Base-by-base conservation (phyloP, 1,284 basidiomycete genomes). In the Leccinum pachyderme region DNA sequence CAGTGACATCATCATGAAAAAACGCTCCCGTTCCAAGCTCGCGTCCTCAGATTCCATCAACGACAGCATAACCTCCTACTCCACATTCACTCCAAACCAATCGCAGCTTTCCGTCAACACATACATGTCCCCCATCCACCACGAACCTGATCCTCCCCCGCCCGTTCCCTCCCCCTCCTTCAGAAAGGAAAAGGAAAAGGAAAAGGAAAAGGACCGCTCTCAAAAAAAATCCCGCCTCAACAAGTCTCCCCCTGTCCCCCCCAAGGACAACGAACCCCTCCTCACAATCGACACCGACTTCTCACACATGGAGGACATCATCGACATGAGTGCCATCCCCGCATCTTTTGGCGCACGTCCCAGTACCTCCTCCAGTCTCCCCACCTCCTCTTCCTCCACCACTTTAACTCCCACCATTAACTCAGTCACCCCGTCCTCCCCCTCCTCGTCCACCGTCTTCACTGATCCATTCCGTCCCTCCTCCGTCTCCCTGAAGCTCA, bases 271-370 rank as follows among this genome's bases (percentile, higher is more conserved):
- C 15, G 61, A 56, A 18, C 50, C 46, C 15, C 32, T 59, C 12
- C 55, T 69, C 61, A 77, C 75, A 22, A 79, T 94, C 37, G 91
- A 95, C 72, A 87, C 85, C 49, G 84, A 95, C 61, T 75, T 95
- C 43, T 81, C 88, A 31, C 77, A 85, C 56, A 92, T 97, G 80
- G 89, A 91, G 48, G 93, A 90, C 29, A 92, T 96, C 67, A 78
- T 96, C 60, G 79, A 93, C 69, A 71, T 74, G 32, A 55, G 43
- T 18, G 53, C 53, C 32, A 9, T 50, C 5, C 46, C 62, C 0
- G 24, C 28, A 24, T 25, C 58, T 2, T 49, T 57, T 24, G 35
- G 41, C 22, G 31, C 12, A 35, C 66, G 51, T 28, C 59, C 59
- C 12, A 60, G 53, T 9, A 55, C 50, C 13, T 63, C 67, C 28